phyloP scores from a whole-genome alignment of 495 filamentous ascomycete species.

The Aspergillus olivimuriae region DNA sequence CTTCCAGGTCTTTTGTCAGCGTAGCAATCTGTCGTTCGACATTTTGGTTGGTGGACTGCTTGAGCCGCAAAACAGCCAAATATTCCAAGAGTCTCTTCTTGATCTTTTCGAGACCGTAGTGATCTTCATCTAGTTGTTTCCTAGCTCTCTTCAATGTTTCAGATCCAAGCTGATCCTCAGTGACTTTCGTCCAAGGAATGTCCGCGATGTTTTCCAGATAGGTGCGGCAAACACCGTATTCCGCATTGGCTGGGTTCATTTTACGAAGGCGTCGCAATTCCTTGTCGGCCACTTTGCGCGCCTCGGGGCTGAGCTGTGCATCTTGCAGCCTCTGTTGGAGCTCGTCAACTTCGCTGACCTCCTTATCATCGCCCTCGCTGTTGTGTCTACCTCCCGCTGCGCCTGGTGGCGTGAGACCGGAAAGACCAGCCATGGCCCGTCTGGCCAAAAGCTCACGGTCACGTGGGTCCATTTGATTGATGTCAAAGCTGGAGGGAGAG shows the following conservation, averaged over 20 bases:
- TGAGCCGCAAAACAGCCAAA: constrained; percentile 87
- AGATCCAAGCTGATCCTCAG: constrained; percentile 79
- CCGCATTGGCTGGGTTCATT: constrained; percentile 91
- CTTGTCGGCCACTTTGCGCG: constrained; percentile 78
- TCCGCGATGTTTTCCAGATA: constrained; percentile 94
- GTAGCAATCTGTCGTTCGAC: constrained; percentile 70
- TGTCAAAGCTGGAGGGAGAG: constrained; percentile 50
- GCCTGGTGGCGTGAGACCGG: constrained; percentile 47
- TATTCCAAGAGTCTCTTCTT: constrained; percentile 97
- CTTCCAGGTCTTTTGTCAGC: constrained; percentile 52
- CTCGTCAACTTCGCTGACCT: constrained; percentile 83
- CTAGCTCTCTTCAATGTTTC: constrained; percentile 73
- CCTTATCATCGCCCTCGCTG: constrained; percentile 56
- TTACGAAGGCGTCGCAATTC: constrained; percentile 85
- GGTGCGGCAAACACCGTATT: constrained; percentile 89
- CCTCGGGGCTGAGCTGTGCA: constrained; percentile 68
- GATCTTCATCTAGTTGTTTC: constrained; percentile 90
- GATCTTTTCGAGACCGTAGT: constrained; percentile 94
- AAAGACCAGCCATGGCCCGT: constrained; percentile 43
- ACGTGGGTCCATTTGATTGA: constrained; percentile 45
- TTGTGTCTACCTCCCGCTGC: constrained; percentile 39
- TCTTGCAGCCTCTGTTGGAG: constrained; percentile 80
- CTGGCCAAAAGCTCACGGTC: constrained; percentile 47
- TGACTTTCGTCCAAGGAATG: constrained; percentile 85
- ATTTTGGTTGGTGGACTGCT: constrained; percentile 78